Percentiles rank a stretch among this genome's conserved stretches.
phyloP scores from a whole-genome alignment of 73 alveolate species.

The Tetrahymena elliotti region DNA sequence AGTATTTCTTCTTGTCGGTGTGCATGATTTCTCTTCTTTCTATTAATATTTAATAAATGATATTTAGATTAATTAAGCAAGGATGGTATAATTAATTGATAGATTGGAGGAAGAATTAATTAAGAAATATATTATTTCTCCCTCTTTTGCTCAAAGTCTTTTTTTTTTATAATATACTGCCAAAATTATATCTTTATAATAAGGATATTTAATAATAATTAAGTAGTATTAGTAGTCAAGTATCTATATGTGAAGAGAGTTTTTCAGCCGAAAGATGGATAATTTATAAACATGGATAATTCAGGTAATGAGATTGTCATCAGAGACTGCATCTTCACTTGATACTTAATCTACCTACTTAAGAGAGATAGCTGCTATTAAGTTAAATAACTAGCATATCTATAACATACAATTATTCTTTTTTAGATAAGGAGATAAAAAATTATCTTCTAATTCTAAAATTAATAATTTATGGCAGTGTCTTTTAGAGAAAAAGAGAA shows the following conservation, averaged over 20 bases:
- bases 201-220: neutral
- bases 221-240: neutral
- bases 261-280: slow-evolving; percentile 1
- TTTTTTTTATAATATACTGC: neutral
- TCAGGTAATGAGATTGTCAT: neutral
- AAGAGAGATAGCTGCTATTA: neutral
- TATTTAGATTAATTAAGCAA: neutral
- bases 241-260: neutral
- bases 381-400: neutral
- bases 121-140: no score
- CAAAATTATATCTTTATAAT: neutral
- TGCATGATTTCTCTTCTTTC: slow-evolving; percentile 37
- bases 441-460: neutral
- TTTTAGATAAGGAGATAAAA: neutral
- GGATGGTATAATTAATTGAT: neutral
- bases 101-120: no score
- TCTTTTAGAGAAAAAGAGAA: neutral
- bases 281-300: neutral
- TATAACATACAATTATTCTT: neutral
- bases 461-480: neutral
- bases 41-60: neutral
- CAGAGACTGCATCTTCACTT: neutral
- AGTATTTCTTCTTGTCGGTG: slow-evolving; percentile 15
- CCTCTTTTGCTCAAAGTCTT: neutral
- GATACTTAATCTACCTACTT: neutral